Base-by-base conservation (phyloP, 805 yeast genomes). In the Ogataea trehaloabstinens region DNA sequence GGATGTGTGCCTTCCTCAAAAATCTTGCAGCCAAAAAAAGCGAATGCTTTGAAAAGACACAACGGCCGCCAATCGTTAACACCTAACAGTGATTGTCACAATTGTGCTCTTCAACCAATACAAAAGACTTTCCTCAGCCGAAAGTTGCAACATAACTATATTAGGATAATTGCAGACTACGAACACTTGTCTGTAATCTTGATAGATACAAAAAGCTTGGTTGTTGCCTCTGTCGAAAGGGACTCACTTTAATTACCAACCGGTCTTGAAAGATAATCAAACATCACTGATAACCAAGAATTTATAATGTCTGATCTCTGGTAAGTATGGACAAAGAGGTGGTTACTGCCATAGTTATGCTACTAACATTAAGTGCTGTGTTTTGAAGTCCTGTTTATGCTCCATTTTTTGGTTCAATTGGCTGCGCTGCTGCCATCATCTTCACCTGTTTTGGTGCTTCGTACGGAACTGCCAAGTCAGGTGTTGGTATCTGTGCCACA, bases 361-460 rank as follows among this genome's bases (percentile, higher is more conserved):
- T n/a, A n/a, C n/a, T n/a, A n/a, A n/a, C n/a, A n/a, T n/a, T n/a
- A n/a, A n/a, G n/a, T n/a, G n/a, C n/a, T n/a, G n/a, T n/a, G n/a
- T n/a, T n/a, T n/a, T n/a, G n/a, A 56, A 78, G 86, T 67, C 87
- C 87, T 58, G 87, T 81, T 62, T 81, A 81, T 61, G 86, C 86
- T 59, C 99, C 99, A 66, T 93, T 93, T 78, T 93, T 93, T 69
- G 99, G 99, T 61, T 91, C 97, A 54, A 87, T 93, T 63, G 99
- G 99, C 65, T 95, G 99, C 78, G 95, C 99, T 43, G 88, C 98
- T 38, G 97, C 99, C 67, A 93, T 93, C 63, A 88, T 95, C 62
- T 93, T 93, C 80, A 90, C 99, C 67, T 88, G 96, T 64, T 88
- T 90, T 65, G 99, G 99, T 74, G 98, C 99, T 60, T 87, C 96